Evolutionary conservation across 257 asterid species (phyloP).

Genomic region (Craterostigma plantagineum): DNA sequence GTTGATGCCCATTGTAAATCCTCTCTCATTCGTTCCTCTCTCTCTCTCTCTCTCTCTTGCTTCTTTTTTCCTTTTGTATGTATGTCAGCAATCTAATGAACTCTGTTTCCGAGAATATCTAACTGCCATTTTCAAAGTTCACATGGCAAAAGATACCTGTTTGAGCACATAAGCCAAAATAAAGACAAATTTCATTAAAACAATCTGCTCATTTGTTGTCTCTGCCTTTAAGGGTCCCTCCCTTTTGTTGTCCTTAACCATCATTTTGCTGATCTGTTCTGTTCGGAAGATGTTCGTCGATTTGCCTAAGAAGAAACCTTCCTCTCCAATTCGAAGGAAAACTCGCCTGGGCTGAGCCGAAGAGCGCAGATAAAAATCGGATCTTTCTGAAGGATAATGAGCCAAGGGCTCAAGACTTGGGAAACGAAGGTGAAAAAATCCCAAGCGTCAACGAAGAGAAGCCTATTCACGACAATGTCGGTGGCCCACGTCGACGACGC

Average conservation of each 20-base stretch:
- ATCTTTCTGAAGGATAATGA: conserved; percentile 29
- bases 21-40: too few relatives aligned
- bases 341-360: too few relatives aligned
- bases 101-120: conserved; percentile 5
- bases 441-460: conserved; percentile 31
- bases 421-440: conserved; percentile 49
- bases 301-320: conserved; percentile 10
- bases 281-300: conserved; percentile 17
- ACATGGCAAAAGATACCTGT: conserved; percentile 7
- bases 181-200: conserved; percentile 5
- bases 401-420: conserved; percentile 56
- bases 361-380: neutral
- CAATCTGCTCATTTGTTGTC: conserved; percentile 4
- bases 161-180: conserved; percentile 11
- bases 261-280: neutral
- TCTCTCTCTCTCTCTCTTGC: conserved; percentile 1
- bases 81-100: conserved; percentile 6
- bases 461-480: conserved; percentile 46
- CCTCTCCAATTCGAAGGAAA: conserved; percentile 1
- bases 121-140: conserved; percentile 6
- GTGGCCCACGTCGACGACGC: conserved; percentile 82
- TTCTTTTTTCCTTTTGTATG: conserved; percentile 1
- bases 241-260: conserved; percentile 1
- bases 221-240: neutral
- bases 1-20: neutral